phyloP scores from a whole-genome alignment of 2,329 filamentous ascomycete genomes.

The Hypoxylon sp. region DNA sequence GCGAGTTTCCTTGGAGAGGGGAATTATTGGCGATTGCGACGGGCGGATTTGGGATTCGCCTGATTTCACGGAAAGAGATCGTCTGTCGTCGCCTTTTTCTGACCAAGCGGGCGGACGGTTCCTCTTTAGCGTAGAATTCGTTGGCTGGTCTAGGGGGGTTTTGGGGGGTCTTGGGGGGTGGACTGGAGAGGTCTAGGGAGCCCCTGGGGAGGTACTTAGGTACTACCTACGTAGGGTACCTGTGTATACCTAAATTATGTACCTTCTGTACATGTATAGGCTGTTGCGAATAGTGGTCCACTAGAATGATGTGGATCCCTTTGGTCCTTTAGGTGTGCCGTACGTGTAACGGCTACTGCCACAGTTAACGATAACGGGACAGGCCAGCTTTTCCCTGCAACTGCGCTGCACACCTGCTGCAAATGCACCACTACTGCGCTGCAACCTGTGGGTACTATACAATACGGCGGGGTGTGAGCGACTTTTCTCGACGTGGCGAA shows the following conservation, averaged over 20 bases:
- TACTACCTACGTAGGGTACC: not conserved
- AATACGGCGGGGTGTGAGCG: conserved; percentile 21
- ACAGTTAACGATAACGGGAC: conserved; percentile 12
- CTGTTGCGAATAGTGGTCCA: conserved; percentile 4
- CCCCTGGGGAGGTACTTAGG: not conserved
- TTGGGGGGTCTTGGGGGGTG: not conserved
- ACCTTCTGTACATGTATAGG: not conserved
- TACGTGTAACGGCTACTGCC: conserved; percentile 11
- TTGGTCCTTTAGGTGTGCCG: conserved; percentile 13
- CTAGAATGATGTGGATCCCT: conserved; percentile 22
- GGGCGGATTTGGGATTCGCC: conserved; percentile 40
- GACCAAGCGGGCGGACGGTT: conserved; percentile 44
- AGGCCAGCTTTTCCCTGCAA: conserved; percentile 31
- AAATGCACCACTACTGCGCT: conserved; percentile 31
- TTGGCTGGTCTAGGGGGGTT: conserved; percentile 24
- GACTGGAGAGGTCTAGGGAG: conserved; percentile 1
- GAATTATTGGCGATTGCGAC: conserved; percentile 38
- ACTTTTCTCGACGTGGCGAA: conserved; percentile 39
- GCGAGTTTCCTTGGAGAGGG: conserved; percentile 1
- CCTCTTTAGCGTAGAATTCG: conserved; percentile 40
- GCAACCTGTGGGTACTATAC: conserved; percentile 35
- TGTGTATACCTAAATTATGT: not conserved
- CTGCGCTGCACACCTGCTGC: conserved; percentile 12
- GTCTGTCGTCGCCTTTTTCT: conserved; percentile 34
- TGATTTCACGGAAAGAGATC: conserved; percentile 44